Evolutionary conservation across 1,284 basidiomycete species (phyloP).

Genomic region (Ganoderma leucocontextum): DNA sequence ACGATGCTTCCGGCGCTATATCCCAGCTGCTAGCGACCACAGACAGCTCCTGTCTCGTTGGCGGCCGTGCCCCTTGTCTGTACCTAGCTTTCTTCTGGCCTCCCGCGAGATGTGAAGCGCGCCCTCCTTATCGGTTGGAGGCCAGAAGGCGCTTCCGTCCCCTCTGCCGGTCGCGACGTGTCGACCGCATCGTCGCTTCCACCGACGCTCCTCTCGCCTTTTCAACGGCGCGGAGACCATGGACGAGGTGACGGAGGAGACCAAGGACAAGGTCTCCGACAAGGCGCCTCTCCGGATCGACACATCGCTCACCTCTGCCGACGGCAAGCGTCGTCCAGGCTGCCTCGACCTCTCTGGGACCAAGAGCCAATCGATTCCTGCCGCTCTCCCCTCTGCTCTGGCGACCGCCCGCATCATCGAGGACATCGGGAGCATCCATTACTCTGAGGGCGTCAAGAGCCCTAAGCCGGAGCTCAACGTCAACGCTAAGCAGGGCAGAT

Average conservation of each 20-base stretch:
- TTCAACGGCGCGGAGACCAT: too few relatives aligned
- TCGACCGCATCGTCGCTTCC: too few relatives aligned
- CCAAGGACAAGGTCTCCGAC: slow-evolving; percentile 45
- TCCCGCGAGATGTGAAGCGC: too few relatives aligned
- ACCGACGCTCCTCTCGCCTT: too few relatives aligned
- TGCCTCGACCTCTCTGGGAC: slow-evolving; percentile 73
- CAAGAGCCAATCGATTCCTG: slow-evolving; percentile 50
- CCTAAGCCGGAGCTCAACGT: slow-evolving; percentile 89
- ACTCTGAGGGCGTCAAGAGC: slow-evolving; percentile 87
- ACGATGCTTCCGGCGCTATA: too few relatives aligned
- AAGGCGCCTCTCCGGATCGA: slow-evolving; percentile 69
- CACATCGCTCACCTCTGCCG: slow-evolving; percentile 51
- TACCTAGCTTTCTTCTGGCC: too few relatives aligned
- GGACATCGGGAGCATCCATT: slow-evolving; percentile 81
- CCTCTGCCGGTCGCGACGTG: too few relatives aligned
- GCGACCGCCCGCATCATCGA: slow-evolving; percentile 84
- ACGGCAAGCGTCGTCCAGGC: slow-evolving; percentile 66
- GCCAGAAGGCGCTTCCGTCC: too few relatives aligned
- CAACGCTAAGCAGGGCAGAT: slow-evolving; percentile 88
- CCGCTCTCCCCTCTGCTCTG: slow-evolving; percentile 70
- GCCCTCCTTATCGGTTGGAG: too few relatives aligned
- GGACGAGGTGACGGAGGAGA: slow-evolving; percentile 45
- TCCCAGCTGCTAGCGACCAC: too few relatives aligned
- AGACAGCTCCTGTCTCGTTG: too few relatives aligned
- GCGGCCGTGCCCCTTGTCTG: too few relatives aligned